A percentile compares a stretch with the other conserved stretches of the same genome.
These are phyloP conservation scores for Xylaria longipes DNA, from an alignment of 495 filamentous ascomycete species.

Conservation along the genomic window DNA sequence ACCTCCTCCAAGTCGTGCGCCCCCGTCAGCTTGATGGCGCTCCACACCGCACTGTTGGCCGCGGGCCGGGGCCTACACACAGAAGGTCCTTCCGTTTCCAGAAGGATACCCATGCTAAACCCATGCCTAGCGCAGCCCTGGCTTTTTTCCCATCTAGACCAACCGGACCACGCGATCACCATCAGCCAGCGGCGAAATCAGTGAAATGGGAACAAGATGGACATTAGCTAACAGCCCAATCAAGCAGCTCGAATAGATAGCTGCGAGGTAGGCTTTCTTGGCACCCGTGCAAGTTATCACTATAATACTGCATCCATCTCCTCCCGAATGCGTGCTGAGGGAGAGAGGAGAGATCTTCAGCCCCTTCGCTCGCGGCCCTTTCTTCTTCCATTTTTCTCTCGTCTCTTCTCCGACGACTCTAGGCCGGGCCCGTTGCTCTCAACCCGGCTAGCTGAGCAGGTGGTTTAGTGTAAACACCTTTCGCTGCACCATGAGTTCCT, in stretches of 20 bases:
- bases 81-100: constrained; percentile 41
- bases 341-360: background rate
- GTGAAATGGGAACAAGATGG: constrained; percentile 14
- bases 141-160: constrained; percentile 34
- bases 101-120: constrained; percentile 35
- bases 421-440: constrained; percentile 4
- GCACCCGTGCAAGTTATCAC: constrained; percentile 6
- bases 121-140: constrained; percentile 32
- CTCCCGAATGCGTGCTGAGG: constrained; percentile 4
- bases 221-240: constrained; percentile 15
- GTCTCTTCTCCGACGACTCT: background rate
- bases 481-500: constrained; percentile 29
- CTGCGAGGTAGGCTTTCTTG: constrained; percentile 12
- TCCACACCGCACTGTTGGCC: constrained; percentile 9
- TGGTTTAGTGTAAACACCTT: background rate
- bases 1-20: background rate
- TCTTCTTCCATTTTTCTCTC: background rate
- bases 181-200: constrained; percentile 19
- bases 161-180: constrained; percentile 23
- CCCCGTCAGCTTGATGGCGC: background rate
- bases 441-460: background rate
- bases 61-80: background rate
- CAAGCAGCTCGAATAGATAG: constrained; percentile 16
- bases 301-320: constrained; percentile 18
- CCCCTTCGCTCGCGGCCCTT: constrained; percentile 9